These are phyloP conservation scores for Mycena amicta DNA, from an alignment of 768 basidiomycete species.

Conservation along the genomic window DNA sequence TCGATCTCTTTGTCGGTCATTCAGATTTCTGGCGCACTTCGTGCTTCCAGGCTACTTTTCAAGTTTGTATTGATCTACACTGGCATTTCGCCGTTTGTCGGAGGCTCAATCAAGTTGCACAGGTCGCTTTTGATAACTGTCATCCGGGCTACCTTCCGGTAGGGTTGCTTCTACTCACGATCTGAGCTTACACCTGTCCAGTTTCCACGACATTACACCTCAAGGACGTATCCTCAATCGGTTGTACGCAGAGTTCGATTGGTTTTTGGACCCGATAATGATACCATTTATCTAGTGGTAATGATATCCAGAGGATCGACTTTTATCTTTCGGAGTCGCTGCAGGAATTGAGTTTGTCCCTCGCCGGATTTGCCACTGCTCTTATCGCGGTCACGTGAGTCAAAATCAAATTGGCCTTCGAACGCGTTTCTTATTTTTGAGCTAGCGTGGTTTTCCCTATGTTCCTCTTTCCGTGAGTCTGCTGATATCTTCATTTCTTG, in stretches of 20 bases:
- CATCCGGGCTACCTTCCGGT: constrained; percentile 63
- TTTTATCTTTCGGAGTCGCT: constrained; percentile 66
- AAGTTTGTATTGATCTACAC: too few relatives aligned
- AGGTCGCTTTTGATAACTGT: constrained; percentile 57
- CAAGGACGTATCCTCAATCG: constrained; percentile 86
- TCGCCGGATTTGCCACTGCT: constrained; percentile 78
- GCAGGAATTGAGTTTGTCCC: constrained; percentile 74
- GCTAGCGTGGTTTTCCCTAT: constrained; percentile 71
- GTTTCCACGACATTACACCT: constrained; percentile 62
- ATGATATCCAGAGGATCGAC: constrained; percentile 87
- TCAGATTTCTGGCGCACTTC: constrained; percentile 56
- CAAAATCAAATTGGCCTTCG: not conserved
- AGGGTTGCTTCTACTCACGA: constrained; percentile 43
- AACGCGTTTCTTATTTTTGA: too few relatives aligned
- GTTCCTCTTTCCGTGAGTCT: constrained; percentile 70
- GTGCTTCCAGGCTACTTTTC: constrained; percentile 42
- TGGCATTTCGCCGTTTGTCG: constrained; percentile 17
- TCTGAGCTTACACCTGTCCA: not conserved
- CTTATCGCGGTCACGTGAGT: constrained; percentile 71
- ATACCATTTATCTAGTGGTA: too few relatives aligned
- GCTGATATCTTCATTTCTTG: not conserved
- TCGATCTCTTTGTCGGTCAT: constrained; percentile 47
- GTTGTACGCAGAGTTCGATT: too few relatives aligned
- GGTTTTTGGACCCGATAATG: too few relatives aligned
- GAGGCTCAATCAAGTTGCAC: constrained; percentile 29